A percentile compares a stretch with the other conserved stretches of the same genome.
Conservation (phyloP, 2,329 filamentous ascomycete genomes). For the Fusarium sp. region DNA sequence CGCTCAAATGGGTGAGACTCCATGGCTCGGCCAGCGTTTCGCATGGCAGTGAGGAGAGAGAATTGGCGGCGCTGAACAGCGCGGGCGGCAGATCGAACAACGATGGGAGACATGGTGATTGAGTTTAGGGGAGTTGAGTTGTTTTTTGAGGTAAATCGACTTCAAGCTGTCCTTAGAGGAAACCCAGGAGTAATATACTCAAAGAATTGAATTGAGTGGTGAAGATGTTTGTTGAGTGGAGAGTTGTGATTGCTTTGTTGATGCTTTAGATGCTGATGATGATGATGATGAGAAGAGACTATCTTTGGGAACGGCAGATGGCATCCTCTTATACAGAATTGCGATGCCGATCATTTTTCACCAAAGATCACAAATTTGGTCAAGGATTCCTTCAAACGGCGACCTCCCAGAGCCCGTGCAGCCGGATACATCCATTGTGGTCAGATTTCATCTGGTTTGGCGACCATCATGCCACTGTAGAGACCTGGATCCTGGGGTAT, state of each 20-base stretch:
- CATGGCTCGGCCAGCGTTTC: constrained; percentile 45
- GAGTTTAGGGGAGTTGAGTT: constrained; percentile 18
- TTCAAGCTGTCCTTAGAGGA: neutral
- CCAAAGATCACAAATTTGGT: constrained; percentile 19
- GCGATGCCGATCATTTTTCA: constrained; percentile 19
- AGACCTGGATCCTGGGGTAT: constrained; percentile 26
- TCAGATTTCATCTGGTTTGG: constrained; percentile 40
- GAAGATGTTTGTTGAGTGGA: constrained; percentile 36
- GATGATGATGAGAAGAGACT: constrained; percentile 29
- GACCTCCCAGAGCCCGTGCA: constrained; percentile 35
- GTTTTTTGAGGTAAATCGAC: constrained; percentile 16
- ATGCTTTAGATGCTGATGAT: constrained; percentile 33
- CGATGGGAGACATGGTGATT: constrained; percentile 42
- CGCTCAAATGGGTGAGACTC: constrained; percentile 50
- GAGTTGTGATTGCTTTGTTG: constrained; percentile 33
- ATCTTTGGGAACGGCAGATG: constrained; percentile 25
- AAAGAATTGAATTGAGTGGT: constrained; percentile 13
- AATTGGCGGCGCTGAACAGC: constrained; percentile 45
- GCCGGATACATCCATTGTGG: constrained; percentile 38
- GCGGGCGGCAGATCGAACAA: constrained; percentile 43
- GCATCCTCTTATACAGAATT: constrained; percentile 38
- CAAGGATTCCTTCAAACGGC: constrained; percentile 34
- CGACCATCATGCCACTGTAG: constrained; percentile 38
- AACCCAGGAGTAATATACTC: constrained; percentile 21
- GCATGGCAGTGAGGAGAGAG: constrained; percentile 46